These are phyloP conservation scores for Pleurotus platypus DNA, from an alignment of 768 basidiomycete species.

Conservation along the genomic window DNA sequence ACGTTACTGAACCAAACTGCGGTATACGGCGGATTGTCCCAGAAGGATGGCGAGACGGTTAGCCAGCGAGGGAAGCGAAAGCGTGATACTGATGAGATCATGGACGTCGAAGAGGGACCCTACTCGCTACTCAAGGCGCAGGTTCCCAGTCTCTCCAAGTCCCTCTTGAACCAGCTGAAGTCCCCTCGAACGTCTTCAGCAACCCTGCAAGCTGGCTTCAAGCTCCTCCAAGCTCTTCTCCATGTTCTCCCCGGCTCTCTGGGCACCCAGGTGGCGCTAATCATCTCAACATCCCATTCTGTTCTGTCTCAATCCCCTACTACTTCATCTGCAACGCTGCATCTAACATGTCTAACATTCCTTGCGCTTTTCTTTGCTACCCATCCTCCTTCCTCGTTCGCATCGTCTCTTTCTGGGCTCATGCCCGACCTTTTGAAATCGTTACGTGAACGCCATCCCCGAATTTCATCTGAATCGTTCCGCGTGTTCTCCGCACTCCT, in stretches of 20 bases:
- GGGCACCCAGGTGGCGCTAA: slow-evolving; percentile 58
- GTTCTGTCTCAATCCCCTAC: slow-evolving; percentile 66
- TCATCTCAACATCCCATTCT: slow-evolving; percentile 61
- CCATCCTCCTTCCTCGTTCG: slow-evolving; percentile 59
- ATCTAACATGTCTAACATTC: slow-evolving; percentile 84
- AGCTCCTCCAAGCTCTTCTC: slow-evolving; percentile 70
- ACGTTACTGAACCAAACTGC: slow-evolving; percentile 80
- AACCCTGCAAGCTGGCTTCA: slow-evolving; percentile 85
- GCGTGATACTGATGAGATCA: slow-evolving; percentile 64
- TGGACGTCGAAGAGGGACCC: slow-evolving; percentile 75
- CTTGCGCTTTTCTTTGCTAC: slow-evolving; percentile 77
- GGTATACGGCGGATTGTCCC: slow-evolving; percentile 67
- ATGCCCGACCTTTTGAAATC: slow-evolving; percentile 74
- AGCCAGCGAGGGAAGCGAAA: slow-evolving; percentile 68
- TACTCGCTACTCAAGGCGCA: slow-evolving; percentile 69
- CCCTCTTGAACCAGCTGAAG: slow-evolving; percentile 82
- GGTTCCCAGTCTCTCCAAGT: slow-evolving; percentile 75
- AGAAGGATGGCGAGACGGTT: slow-evolving; percentile 44
- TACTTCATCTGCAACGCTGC: slow-evolving; percentile 77
- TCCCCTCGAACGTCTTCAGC: slow-evolving; percentile 71
- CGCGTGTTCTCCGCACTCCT: slow-evolving; percentile 82
- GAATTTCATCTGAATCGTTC: slow-evolving; percentile 86
- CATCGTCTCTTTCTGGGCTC: slow-evolving; percentile 57
- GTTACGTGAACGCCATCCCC: slow-evolving; percentile 80
- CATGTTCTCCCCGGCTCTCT: slow-evolving; percentile 82